phyloP scores from a whole-genome alignment of 176 grass and related monocot genomes.

The Rhynchospora pubera region DNA sequence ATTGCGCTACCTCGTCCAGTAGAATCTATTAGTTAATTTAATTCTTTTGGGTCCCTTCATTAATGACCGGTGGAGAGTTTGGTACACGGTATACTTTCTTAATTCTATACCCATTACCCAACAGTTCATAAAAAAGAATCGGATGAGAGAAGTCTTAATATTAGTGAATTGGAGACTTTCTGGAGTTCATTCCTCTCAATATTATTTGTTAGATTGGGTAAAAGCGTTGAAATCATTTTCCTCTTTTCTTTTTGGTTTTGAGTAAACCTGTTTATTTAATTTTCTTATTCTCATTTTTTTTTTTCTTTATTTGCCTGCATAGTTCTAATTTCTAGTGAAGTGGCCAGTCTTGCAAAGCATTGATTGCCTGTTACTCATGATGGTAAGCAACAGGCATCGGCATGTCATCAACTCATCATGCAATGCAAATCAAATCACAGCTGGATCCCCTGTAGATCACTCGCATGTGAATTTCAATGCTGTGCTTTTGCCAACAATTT shows the following conservation, averaged over 20 bases:
- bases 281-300: background rate
- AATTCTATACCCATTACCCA: background rate
- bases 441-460: background rate
- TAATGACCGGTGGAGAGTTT: background rate
- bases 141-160: background rate
- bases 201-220: background rate
- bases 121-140: background rate
- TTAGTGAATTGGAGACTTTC: too few relatives aligned
- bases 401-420: too few relatives aligned
- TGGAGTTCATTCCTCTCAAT: too few relatives aligned
- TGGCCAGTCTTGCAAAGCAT: background rate
- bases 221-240: background rate
- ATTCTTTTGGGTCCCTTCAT: background rate
- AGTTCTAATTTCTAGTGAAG: background rate
- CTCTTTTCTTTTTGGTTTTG: background rate
- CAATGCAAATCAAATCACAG: too few relatives aligned
- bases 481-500: background rate
- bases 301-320: background rate
- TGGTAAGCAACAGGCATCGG: too few relatives aligned
- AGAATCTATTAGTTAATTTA: conserved; percentile 5
- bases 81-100: background rate
- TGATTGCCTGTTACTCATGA: too few relatives aligned
- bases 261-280: background rate
- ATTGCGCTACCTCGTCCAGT: background rate
- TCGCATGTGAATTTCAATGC: background rate